A percentile compares a stretch with the other conserved stretches of the same genome.
Evolutionary conservation across 73 alveolate genomes (phyloP).

Genomic region (Tetrahymena elliotti): DNA sequence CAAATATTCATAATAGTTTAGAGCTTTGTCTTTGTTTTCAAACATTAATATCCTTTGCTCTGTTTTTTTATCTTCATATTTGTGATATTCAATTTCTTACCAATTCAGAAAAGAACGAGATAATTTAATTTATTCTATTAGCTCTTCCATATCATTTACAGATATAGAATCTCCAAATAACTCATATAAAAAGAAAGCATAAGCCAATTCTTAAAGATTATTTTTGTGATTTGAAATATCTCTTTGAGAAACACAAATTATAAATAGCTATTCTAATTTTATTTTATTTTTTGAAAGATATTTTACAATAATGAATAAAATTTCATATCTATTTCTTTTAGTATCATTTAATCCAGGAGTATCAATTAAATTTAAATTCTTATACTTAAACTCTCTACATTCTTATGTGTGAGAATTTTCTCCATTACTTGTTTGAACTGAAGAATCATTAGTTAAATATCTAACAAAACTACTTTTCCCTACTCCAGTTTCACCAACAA

Average conservation of each 20-base stretch:
- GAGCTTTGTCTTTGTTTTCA: not conserved
- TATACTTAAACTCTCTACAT: not conserved
- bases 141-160: no score
- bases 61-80: not conserved
- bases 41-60: not conserved
- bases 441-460: not conserved
- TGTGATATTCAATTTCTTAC: not conserved
- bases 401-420: not conserved
- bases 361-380: not conserved
- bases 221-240: no score
- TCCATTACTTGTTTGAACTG: not conserved
- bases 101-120: not conserved
- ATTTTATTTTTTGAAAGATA: not conserved
- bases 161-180: no score
- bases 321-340: not conserved
- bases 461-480: not conserved
- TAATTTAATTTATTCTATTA: no score
- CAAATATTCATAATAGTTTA: not conserved
- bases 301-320: not conserved
- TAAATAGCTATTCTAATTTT: not conserved
- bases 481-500: not conserved
- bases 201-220: no score
- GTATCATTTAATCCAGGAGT: not conserved
- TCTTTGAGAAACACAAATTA: no score
- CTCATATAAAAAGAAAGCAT: no score